phyloP scores from a whole-genome alignment of 2,329 filamentous ascomycete species.

The Raffaelea ambrosiae region DNA sequence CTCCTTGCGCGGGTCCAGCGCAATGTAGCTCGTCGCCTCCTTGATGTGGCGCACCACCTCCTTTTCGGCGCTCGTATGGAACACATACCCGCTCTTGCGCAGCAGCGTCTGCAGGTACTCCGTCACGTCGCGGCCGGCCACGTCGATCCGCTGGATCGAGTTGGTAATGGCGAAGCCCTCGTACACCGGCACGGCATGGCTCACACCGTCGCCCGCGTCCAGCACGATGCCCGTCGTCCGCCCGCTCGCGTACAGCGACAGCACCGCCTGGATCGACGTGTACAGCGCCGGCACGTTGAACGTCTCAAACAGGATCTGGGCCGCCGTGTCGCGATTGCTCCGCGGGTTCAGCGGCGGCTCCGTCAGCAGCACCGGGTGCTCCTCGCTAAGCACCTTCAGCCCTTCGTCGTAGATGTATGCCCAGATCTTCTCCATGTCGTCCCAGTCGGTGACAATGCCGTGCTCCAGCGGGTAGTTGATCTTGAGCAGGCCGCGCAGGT shows the following conservation, averaged over 20 bases:
- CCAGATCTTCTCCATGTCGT: slow-evolving; percentile 99
- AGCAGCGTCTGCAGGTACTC: slow-evolving; percentile 88
- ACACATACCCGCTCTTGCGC: slow-evolving; percentile 85
- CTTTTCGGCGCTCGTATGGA: slow-evolving; percentile 97
- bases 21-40: slow-evolving; percentile 87
- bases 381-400: slow-evolving; percentile 92
- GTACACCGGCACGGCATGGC: slow-evolving; percentile 94
- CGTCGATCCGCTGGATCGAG: slow-evolving; percentile 91
- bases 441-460: slow-evolving; percentile 98
- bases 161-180: slow-evolving; percentile 96
- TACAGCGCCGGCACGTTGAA: slow-evolving; percentile 97
- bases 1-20: slow-evolving; percentile 81
- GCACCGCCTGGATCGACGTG: slow-evolving; percentile 92
- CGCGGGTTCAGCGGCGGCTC: slow-evolving; percentile 93
- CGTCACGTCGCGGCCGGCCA: slow-evolving; percentile 91
- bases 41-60: slow-evolving; percentile 98
- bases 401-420: slow-evolving; percentile 95
- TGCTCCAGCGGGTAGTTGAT: slow-evolving; percentile 94
- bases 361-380: slow-evolving; percentile 94
- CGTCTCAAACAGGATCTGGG: slow-evolving; percentile 96
- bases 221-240: slow-evolving; percentile 94
- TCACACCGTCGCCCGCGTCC: slow-evolving; percentile 92
- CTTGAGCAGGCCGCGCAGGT: slow-evolving; percentile 86
- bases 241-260: slow-evolving; percentile 91
- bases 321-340: slow-evolving; percentile 90